A percentile compares a stretch with the other conserved stretches of the same genome.
Conservation (phyloP, 116 monocot species). For the Cymodocea nodosa region DNA sequence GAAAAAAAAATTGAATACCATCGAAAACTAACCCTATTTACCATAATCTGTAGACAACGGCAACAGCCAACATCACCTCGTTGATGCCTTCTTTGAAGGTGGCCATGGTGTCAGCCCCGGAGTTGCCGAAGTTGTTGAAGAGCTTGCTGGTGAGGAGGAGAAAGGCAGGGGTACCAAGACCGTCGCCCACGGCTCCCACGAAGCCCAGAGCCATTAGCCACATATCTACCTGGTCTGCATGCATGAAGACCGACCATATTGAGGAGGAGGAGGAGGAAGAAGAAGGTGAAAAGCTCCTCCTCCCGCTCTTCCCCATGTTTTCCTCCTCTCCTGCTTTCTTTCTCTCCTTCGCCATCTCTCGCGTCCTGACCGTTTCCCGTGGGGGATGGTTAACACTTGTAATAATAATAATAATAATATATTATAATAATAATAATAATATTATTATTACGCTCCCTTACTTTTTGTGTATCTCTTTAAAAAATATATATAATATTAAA, state of each 20-base stretch:
- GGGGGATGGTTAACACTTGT: no score
- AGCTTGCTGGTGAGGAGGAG: conserved; percentile 43
- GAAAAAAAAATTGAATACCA: neutral
- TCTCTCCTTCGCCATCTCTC: neutral
- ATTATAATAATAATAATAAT: no score
- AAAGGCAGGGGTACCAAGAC: conserved; percentile 37
- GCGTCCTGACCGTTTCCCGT: neutral
- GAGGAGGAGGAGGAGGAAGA: conserved; percentile 4
- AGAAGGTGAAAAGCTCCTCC: conserved; percentile 1
- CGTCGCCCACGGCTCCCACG: conserved; percentile 48
- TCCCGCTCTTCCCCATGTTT: neutral
- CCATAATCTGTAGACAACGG: neutral
- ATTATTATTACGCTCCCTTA: no score
- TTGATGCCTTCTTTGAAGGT: conserved; percentile 10
- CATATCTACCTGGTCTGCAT: conserved; percentile 37
- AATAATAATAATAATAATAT: no score
- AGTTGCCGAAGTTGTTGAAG: conserved; percentile 43
- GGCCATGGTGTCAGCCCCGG: neutral
- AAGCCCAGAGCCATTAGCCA: conserved; percentile 51
- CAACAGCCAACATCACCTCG: conserved; percentile 19
- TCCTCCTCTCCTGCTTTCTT: neutral
- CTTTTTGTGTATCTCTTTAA: no score
- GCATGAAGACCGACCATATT: conserved; percentile 38
- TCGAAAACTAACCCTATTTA: neutral
- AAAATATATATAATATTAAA: no score